phyloP scores from a whole-genome alignment of 2,329 filamentous ascomycete species.

The Xylariaceae sp. region DNA sequence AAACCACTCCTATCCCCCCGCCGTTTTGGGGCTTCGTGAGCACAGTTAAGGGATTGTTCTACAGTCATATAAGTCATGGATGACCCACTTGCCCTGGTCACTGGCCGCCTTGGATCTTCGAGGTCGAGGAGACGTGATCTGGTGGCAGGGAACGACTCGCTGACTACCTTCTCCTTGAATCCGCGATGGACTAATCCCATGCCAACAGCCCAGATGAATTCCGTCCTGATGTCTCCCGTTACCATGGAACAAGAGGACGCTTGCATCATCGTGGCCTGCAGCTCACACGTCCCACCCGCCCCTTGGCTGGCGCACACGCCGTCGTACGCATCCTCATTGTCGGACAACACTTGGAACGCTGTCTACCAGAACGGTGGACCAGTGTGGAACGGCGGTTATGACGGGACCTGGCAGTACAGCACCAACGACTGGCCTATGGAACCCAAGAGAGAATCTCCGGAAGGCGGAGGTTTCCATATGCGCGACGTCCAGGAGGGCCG shows the following conservation, averaged over 20 bases:
- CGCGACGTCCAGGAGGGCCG: conserved; percentile 46
- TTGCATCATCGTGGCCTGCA: conserved; percentile 31
- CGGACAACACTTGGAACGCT: conserved; percentile 42
- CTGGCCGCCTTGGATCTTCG: conserved; percentile 38
- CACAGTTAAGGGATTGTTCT: conserved; percentile 37
- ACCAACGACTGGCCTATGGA: conserved; percentile 42
- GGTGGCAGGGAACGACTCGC: conserved; percentile 39
- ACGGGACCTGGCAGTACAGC: conserved; percentile 43
- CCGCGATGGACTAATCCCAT: conserved; percentile 34
- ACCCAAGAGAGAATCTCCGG: conserved; percentile 52
- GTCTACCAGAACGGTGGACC: conserved; percentile 35
- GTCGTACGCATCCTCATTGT: conserved; percentile 15
- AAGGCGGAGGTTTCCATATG: conserved; percentile 51
- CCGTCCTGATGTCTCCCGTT: conserved; percentile 48
- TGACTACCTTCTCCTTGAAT: conserved; percentile 32
- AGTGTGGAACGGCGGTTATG: conserved; percentile 36
- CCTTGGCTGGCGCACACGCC: conserved; percentile 41
- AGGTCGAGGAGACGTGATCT: conserved; percentile 44
- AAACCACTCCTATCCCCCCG: conserved; percentile 14
- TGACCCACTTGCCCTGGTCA: conserved; percentile 37
- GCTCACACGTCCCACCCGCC: conserved; percentile 39
- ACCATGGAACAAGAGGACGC: conserved; percentile 45
- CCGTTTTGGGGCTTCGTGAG: conserved; percentile 12
- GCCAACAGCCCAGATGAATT: conserved; percentile 33
- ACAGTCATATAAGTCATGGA: conserved; percentile 40